phyloP scores from a whole-genome alignment of 169 alveolate species.

The Plasmodium yoelii region DNA sequence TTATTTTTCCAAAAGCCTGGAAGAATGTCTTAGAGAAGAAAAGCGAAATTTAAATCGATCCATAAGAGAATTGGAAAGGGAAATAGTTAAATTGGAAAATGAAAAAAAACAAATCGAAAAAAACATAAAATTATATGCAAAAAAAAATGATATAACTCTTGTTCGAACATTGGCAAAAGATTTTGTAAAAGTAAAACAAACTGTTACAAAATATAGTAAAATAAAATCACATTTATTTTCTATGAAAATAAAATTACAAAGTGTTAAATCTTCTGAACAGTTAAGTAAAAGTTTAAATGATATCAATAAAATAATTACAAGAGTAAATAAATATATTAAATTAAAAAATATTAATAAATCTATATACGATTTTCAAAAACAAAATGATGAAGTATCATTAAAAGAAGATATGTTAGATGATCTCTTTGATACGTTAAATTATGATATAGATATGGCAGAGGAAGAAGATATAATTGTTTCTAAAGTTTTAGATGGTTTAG shows the following conservation, averaged over 20 bases:
- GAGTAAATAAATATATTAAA: conserved; percentile 40
- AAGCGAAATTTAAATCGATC: conserved; percentile 58
- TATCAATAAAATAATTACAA: conserved; percentile 23
- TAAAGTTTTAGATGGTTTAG: conserved; percentile 39
- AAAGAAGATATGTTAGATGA: conserved; percentile 68
- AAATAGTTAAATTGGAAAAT: conserved; percentile 39
- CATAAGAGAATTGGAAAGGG: conserved; percentile 48
- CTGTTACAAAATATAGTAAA: conserved; percentile 34
- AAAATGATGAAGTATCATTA: conserved; percentile 35
- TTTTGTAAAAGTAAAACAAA: conserved; percentile 28
- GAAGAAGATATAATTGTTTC: conserved; percentile 61
- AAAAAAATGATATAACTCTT: conserved; percentile 11
- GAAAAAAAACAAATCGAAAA: conserved; percentile 52
- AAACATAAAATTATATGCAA: conserved; percentile 30
- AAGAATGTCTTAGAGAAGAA: conserved; percentile 53
- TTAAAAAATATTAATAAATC: conserved; percentile 31
- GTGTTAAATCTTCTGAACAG: conserved; percentile 72
- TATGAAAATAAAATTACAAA: conserved; percentile 54
- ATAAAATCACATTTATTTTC: conserved; percentile 60
- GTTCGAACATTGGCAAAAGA: conserved; percentile 54
- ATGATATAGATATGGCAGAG: conserved; percentile 41
- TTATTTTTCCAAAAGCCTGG: conserved; percentile 28
- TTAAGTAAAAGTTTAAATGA: conserved; percentile 35
- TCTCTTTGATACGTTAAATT: conserved; percentile 39
- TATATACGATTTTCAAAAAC: conserved; percentile 39